Conservation (phyloP, 495 filamentous ascomycete species). For the Zalerion maritima region DNA sequence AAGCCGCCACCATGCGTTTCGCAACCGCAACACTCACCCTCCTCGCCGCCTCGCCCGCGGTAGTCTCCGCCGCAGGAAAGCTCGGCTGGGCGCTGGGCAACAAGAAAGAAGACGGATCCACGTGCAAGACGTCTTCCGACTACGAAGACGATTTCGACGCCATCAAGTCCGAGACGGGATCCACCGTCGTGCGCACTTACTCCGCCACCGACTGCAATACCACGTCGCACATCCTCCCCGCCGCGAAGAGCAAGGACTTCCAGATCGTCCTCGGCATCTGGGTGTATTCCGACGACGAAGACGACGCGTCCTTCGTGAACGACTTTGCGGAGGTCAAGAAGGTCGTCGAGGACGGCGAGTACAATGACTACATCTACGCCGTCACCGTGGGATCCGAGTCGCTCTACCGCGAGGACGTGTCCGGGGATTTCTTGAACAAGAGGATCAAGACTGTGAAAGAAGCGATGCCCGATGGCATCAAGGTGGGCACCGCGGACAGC, state of each 20-base stretch:
- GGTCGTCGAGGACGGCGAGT: no score
- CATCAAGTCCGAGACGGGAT: constrained; percentile 20
- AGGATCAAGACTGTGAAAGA: constrained; percentile 49
- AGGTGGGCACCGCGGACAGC: constrained; percentile 64
- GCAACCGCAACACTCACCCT: constrained; percentile 19
- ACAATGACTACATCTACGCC: constrained; percentile 49
- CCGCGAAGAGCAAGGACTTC: constrained; percentile 55
- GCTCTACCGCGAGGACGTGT: constrained; percentile 61
- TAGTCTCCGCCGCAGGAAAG: constrained; percentile 25
- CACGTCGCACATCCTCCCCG: constrained; percentile 52
- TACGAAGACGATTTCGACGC: constrained; percentile 57
- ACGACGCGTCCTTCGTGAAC: constrained; percentile 42
- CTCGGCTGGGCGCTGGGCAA: constrained; percentile 43
- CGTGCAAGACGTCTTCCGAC: constrained; percentile 49
- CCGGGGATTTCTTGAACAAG: constrained; percentile 41
- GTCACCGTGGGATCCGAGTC: constrained; percentile 69
- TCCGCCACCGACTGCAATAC: constrained; percentile 53
- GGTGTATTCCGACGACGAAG: constrained; percentile 49
- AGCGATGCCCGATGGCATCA: constrained; percentile 32
- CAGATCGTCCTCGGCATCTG: constrained; percentile 67
- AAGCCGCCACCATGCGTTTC: constrained; percentile 12
- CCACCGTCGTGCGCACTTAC: constrained; percentile 53
- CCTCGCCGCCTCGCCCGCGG: constrained; percentile 23
- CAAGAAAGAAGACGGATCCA: constrained; percentile 33
- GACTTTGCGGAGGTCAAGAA: no score